Conservation (phyloP, 2,329 filamentous ascomycete genomes). For the Phaeomoniella chlamydospora region DNA sequence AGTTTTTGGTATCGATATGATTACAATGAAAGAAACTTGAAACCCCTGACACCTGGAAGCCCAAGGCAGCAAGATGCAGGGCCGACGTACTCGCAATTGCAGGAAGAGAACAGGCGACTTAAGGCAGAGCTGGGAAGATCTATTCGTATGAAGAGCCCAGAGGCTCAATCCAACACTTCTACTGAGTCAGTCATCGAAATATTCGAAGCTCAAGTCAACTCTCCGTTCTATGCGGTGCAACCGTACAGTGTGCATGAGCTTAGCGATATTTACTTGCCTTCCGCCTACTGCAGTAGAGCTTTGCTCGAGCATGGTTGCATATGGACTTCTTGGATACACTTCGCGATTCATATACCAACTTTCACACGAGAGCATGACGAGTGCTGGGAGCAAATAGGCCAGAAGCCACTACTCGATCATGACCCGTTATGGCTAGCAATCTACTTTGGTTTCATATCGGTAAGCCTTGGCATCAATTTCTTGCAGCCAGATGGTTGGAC, state of each 20-base stretch:
- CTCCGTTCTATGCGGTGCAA: background rate
- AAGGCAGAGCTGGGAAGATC: background rate
- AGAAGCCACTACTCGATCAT: background rate
- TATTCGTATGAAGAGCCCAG: background rate
- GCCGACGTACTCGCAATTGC: background rate
- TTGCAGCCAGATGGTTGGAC: no score
- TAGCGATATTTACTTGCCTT: background rate
- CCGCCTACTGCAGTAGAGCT: background rate
- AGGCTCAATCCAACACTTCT: background rate
- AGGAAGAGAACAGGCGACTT: background rate
- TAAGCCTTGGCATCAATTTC: no score
- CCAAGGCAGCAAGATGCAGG: background rate
- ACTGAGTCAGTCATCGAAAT: background rate
- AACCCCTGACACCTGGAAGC: background rate
- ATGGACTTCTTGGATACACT: background rate
- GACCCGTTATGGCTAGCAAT: background rate
- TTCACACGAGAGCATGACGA: background rate
- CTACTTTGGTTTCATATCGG: background rate
- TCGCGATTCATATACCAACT: background rate
- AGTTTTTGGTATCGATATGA: no score
- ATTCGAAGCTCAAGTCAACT: background rate
- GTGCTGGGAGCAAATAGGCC: background rate
- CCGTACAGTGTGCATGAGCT: background rate
- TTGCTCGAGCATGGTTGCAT: background rate
- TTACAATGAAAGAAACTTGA: no score